Conservation (phyloP, 78 protist species). For the Salpingoeca rosetta region DNA sequence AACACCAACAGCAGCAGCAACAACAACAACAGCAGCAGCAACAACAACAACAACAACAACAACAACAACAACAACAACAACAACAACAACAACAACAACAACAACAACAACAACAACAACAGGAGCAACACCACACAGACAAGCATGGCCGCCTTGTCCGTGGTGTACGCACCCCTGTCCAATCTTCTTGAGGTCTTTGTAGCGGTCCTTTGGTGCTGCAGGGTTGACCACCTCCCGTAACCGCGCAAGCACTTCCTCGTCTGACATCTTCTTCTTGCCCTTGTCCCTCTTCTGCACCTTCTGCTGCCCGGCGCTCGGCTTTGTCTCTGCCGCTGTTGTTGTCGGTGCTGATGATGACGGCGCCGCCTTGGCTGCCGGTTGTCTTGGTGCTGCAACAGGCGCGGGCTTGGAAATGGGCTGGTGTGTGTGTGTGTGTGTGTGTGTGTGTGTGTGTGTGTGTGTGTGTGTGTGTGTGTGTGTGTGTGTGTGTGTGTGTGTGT, state of each 20-base stretch:
- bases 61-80: too few species aligned
- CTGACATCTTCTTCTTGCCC: conserved; percentile 7
- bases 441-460: not conserved
- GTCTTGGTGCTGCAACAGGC: conserved; percentile 3
- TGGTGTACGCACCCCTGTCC: too few species aligned
- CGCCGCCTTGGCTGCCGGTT: conserved; percentile 11
- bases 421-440: too few species aligned
- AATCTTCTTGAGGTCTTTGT: conserved; percentile 20
- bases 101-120: too few species aligned
- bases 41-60: too few species aligned
- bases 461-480: not conserved
- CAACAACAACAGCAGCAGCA: too few species aligned
- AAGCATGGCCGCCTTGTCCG: not conserved
- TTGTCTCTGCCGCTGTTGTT: not conserved
- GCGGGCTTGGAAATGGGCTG: not conserved
- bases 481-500: not conserved
- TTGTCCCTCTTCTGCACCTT: conserved; percentile 2
- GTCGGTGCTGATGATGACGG: conserved; percentile 2
- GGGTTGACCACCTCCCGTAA: conserved; percentile 9
- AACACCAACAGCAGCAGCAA: too few species aligned
- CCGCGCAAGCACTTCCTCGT: conserved; percentile 16
- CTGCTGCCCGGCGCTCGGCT: not conserved
- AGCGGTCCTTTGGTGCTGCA: conserved; percentile 17
- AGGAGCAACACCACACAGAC: not conserved
- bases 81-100: too few species aligned